A percentile compares a stretch with the other conserved stretches of the same genome.
phyloP scores from a whole-genome alignment of 257 asterid species.

The Fraxinus pennsylvanica region DNA sequence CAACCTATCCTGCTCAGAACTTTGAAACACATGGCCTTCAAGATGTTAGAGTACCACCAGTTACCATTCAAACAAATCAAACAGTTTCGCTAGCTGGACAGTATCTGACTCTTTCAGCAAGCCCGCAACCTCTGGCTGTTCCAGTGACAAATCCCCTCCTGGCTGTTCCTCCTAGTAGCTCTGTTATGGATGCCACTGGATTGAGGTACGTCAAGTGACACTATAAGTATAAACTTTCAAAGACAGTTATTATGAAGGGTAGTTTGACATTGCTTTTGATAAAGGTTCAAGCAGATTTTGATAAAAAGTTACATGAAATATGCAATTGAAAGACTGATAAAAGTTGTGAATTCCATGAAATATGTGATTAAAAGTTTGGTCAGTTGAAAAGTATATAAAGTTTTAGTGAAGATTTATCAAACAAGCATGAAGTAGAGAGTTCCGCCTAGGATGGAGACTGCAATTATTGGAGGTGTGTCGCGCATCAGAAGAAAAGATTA shows the following conservation, averaged over 20 bases:
- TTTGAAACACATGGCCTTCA: slow-evolving; percentile 27
- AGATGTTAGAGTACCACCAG: slow-evolving; percentile 29
- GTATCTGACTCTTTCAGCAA: slow-evolving; percentile 31
- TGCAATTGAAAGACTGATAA: no score
- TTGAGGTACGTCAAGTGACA: slow-evolving; percentile 45
- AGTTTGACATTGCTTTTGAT: no score
- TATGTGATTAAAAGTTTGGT: no score
- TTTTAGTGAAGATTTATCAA: no score
- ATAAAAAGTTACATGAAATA: no score
- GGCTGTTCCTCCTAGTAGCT: slow-evolving; percentile 34
- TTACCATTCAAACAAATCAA: slow-evolving; percentile 29
- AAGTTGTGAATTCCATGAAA: no score
- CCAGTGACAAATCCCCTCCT: slow-evolving; percentile 35
- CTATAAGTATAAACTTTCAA: background rate
- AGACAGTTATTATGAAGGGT: background rate
- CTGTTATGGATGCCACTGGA: slow-evolving; percentile 70
- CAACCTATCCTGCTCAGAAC: slow-evolving; percentile 44
- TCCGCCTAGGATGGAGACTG: background rate
- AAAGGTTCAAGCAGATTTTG: no score
- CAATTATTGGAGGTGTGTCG: background rate
- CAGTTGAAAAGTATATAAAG: no score
- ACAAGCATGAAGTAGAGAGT: background rate
- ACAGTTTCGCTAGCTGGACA: slow-evolving; percentile 46
- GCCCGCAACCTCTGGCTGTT: slow-evolving; percentile 37
- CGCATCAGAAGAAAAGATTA: background rate